Base-by-base conservation (phyloP, 208 protist species). In the Trypanosoma melophagium region DNA sequence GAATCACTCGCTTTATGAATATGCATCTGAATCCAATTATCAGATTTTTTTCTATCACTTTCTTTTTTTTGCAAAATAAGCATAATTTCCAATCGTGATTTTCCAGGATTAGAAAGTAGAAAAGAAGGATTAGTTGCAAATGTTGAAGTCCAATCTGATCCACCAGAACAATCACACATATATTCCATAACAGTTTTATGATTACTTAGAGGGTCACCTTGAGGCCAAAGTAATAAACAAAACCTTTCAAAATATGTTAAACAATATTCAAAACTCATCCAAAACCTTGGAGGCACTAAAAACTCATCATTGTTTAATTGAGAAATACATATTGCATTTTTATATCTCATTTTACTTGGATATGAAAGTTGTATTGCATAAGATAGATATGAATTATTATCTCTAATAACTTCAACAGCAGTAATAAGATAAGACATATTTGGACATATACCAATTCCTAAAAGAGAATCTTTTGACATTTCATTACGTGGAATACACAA, bases 221-320 rank as follows among this genome's bases (percentile, higher is more conserved):
- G 79, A 22, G 86, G 75, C 86, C 86, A 92, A 47, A 82, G 69
- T 24, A 89, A 52, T 41, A 84, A 50, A 54, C 76, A 84, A 0
- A 54, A 60, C 49, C 59, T 56, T 12, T 81, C 77, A 67, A 92
- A 89, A 21, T 78, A 44, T 21, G 74, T 80, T 25, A 78, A 54
- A 66, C 75, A 89, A 66, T 92, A 54, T 17, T 86, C 76, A n/a
- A 92, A 75, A 24, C 69, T 69, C 57, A 89, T 74, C 83, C 86
- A 89, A 41, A 76, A 79, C 7, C 60, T 60, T 35, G 71, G 63
- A 77, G 89, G 77, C n/a, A 69, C 25, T 52, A 74, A 66, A 21
- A 73, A 14, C 52, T 66, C 0, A 47, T 66, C 22, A 7, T 38
- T 41, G 9, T 66, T 45, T 42, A 71, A 78, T 25, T 74, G 14